Evolutionary conservation across 140 eudicot genomes (phyloP), one percentile per base, ranked within the genome.

Genomic region (Cichorium intybus): DNA sequence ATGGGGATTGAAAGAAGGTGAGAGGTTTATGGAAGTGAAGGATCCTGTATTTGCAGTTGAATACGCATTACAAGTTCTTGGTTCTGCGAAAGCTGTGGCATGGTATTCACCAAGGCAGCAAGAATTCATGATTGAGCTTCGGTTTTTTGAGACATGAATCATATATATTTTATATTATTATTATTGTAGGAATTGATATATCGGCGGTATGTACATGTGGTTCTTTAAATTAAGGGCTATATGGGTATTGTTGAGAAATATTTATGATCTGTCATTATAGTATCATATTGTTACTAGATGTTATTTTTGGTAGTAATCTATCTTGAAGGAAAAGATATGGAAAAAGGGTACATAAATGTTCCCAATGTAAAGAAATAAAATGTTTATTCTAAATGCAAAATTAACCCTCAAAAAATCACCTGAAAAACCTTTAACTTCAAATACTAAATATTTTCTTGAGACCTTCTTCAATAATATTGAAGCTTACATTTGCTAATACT

Each of bases 61-160:
- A 72, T 79, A 90, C 66, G 96, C 97, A 49, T 72, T 90, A 74
- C 96, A 90, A 72, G 97, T 90, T 78, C 95, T 90, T 62, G 90
- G 85, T 14, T 90, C 97, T 4, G 96, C 96, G 6, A 90, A 90
- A 79, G 96, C 97, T 10, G 57, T 83, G 6, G 95, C 95, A 26
- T 90, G 97, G 97, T 90, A 81, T 74, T 77, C 97, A 12, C 97
- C 91, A 3, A 79, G 68, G 60, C 90, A 85, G 62, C 68, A 68
- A 70, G 95, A 90, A 64, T 87, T 87, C 75, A 90, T 90, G 97
- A 64, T 87, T 3, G 97, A 90, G 81, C 88, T 90, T 47, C 90
- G 96, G 0, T 90, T 90, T 69, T 78, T 84, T 31, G 96, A 90
- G 79, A 80, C 79, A 27, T 90, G 70, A 77, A 54, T 39, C 24